Base-by-base conservation (phyloP, 2,329 filamentous ascomycete species). In the Parastagonospora avenae region DNA sequence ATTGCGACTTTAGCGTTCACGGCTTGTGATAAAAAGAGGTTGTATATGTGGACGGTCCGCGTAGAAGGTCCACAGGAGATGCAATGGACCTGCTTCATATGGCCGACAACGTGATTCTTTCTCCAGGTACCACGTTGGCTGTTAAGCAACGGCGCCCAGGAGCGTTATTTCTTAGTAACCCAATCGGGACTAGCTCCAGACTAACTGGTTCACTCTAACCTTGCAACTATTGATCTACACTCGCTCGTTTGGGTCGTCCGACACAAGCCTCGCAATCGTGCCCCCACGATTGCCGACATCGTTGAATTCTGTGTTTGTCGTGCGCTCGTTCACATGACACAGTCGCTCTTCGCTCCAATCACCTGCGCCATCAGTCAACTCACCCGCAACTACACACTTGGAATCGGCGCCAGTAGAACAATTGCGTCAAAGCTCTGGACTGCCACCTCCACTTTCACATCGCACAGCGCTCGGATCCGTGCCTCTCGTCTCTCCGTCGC, bases 311-410 rank as follows among this genome's bases (percentile, higher is more conserved):
- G 51, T 47, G 49, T 51, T 53, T 42, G 52, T 49, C 54, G 44
- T 60, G 28, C 61, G 19, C 52, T 62, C 60, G 55, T 53, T 64
- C 52, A 42, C 48, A 32, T 35, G 14, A 11, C 33, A 31, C 8
- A n/a, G 32, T 48, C 46, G 12, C 35, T 24, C 19, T 24, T 24
- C 19, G 3, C 19, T 24, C 19, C 19, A 24, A 24, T 24, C 19
- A 24, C 19, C 19, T 36, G n/a, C 37, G 41, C 35, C 36, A 40
- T 28, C 28, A 32, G 39, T 28, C 28, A 15, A 46, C 40, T 12
- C 44, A 36, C 11, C 8, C 29, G 29, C 37, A 33, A 38, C 40
- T 44, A 29, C 44, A 41, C 44, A 40, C 24, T 16, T 35, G 31
- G 33, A 24, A 35, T 46, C 27, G 35, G 29, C 43, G 19, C 33